phyloP scores from a whole-genome alignment of 2,329 filamentous ascomycete genomes.

The Thelonectria rubi region DNA sequence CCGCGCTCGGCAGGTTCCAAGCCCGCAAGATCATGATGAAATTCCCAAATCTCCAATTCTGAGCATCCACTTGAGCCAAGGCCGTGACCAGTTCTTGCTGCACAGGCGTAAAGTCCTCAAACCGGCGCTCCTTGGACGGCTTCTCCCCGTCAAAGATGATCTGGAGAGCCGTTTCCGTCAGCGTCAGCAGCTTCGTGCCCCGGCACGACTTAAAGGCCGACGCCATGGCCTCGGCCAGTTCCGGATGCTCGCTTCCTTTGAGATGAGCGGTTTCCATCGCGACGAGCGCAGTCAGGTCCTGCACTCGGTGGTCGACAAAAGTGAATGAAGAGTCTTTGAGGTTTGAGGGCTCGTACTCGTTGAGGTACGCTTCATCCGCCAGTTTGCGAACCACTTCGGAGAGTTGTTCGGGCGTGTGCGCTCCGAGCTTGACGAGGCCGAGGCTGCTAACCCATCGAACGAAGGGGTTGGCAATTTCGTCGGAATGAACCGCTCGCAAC shows the following conservation, averaged over 20 bases:
- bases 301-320: background rate
- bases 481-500: background rate
- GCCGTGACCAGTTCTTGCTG: background rate
- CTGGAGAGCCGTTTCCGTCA: background rate
- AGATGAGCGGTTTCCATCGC: background rate
- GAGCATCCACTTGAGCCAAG: background rate
- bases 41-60: background rate
- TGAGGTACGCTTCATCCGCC: background rate
- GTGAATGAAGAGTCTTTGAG: background rate
- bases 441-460: conserved; percentile 5
- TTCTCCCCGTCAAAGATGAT: conserved; percentile 6
- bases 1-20: background rate
- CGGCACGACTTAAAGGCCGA: too few relatives aligned
- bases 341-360: background rate
- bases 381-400: background rate
- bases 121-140: background rate
- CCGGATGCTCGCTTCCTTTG: conserved; percentile 9
- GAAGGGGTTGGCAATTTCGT: background rate
- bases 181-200: background rate
- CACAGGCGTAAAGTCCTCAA: background rate
- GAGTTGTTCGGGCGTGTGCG: conserved; percentile 3
- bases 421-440: conserved; percentile 10
- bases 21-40: background rate
- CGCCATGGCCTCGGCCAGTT: background rate
- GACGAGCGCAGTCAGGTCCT: background rate